Base-by-base conservation (phyloP, 139 green algal species). In the Tetratostichococcus sp. region DNA sequence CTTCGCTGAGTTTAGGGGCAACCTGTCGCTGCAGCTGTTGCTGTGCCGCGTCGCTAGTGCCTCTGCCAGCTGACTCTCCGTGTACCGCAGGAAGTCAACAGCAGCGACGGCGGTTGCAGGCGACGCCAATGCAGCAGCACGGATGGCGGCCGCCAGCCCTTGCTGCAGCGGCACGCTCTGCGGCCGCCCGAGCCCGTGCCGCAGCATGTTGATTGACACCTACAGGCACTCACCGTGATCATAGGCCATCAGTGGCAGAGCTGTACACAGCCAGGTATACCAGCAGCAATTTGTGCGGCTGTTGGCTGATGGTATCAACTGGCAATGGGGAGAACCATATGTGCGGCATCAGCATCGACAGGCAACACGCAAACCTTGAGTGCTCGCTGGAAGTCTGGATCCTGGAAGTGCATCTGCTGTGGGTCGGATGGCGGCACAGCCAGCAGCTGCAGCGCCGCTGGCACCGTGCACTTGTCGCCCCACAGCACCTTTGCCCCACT, bases 401-500 rank as follows among this genome's bases (percentile, higher is more conserved):
- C 50, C 50, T 4, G 11, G 19, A 62, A 62, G 50, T 62, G 22
- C 50, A 62, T 62, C 17, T 62, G 50, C 50, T 62, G 17, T 2
- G 50, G 50, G 50, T 17, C 50, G 19, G 14, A 23, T 4, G 6
- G 26, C 70, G 33, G 32, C 70, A 43, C 35, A 16, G 26, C 6
- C n/a, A 67, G n/a, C 73, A 67, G 17, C 65, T 77, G 65, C 73
- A 77, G 19, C 66, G 25, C 50, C 30, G 72, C 67, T 19, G 77
- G 43, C 33, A 77, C 11, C 6, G 67, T 25, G 26, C 28, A 17
- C 23, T 33, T 66, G 67, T 82, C 72, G 19, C 23, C 28, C 77
- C 58, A 70, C 35, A 82, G 28, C 34, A 23, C 35, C 4, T 43
- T 34, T 25, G 77, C 77, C 4, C 71, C 71, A 11, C 70, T 57